Conservation (phyloP, 768 basidiomycete genomes). For the Lentinula guzmanii region DNA sequence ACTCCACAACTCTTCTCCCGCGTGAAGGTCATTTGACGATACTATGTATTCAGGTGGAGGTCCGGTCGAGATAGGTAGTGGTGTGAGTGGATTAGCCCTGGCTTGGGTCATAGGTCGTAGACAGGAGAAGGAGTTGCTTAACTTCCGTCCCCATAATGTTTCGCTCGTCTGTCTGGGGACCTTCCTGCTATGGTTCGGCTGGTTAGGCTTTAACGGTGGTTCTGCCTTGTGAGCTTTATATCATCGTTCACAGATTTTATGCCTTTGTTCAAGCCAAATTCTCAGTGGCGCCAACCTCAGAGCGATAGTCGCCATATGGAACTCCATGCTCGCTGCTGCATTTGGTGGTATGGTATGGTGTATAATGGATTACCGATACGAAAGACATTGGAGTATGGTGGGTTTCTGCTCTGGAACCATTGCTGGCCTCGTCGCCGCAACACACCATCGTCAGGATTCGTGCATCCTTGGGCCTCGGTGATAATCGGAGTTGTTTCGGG, state of each 20-base stretch:
- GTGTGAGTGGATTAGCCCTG: conserved; percentile 80
- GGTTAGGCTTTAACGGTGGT: conserved; percentile 89
- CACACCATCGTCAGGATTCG: conserved; percentile 80
- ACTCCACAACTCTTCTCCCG: background rate
- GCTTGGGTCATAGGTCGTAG: conserved; percentile 84
- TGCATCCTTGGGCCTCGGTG: conserved; percentile 73
- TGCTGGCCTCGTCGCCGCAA: conserved; percentile 83
- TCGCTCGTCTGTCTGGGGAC: conserved; percentile 80
- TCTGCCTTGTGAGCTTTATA: conserved; percentile 47
- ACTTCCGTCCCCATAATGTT: conserved; percentile 88
- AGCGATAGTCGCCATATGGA: conserved; percentile 81
- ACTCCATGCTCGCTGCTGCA: conserved; percentile 82
- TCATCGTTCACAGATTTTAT: background rate
- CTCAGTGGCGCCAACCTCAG: conserved; percentile 70
- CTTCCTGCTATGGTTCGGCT: conserved; percentile 84
- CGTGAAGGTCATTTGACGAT: background rate
- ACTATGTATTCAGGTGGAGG: conserved; percentile 54
- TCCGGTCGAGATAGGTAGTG: conserved; percentile 84
- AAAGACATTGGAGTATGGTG: conserved; percentile 83
- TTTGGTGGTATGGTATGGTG: conserved; percentile 84
- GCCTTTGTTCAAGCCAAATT: background rate
- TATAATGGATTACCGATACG: conserved; percentile 70
- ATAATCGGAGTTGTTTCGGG: conserved; percentile 73
- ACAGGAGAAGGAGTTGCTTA: conserved; percentile 61
- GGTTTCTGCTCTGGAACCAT: conserved; percentile 90